Conservation (phyloP, 2,329 filamentous ascomycete genomes). For the Alternaria panax region DNA sequence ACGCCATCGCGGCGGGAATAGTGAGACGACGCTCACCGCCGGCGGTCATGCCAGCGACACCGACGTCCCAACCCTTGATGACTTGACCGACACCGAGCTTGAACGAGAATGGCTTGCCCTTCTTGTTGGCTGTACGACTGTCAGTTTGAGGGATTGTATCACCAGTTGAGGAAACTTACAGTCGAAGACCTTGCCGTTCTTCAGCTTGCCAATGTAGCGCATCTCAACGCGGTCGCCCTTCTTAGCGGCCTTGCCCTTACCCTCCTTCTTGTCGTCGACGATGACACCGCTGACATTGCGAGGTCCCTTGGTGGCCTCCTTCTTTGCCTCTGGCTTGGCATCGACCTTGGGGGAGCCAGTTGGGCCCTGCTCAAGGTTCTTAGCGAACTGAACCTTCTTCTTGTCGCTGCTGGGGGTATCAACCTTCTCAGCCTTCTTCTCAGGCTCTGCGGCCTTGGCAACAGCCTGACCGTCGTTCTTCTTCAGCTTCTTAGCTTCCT, state of each 20-base stretch:
- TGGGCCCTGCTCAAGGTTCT: slow-evolving; percentile 97
- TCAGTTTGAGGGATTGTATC: slow-evolving; percentile 26
- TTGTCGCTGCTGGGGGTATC: slow-evolving; percentile 58
- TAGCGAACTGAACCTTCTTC: slow-evolving; percentile 99
- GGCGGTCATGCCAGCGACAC: slow-evolving; percentile 88
- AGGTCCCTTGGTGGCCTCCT: slow-evolving; percentile 62
- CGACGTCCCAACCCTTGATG: slow-evolving; percentile 99
- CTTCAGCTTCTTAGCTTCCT: slow-evolving; percentile 97
- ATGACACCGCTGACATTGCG: slow-evolving; percentile 88
- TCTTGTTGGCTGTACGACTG: slow-evolving; percentile 85
- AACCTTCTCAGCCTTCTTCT: slow-evolving; percentile 60
- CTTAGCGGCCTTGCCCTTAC: slow-evolving; percentile 85
- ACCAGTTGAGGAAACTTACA: slow-evolving; percentile 62
- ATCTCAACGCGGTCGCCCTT: slow-evolving; percentile 89
- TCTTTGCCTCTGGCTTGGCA: slow-evolving; percentile 56
- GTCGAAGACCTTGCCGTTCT: slow-evolving; percentile 94
- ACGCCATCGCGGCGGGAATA: slow-evolving; percentile 86
- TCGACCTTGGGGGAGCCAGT: slow-evolving; percentile 64
- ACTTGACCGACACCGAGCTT: slow-evolving; percentile 94
- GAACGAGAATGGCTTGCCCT: slow-evolving; percentile 96
- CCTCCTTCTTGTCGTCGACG: slow-evolving; percentile 93
- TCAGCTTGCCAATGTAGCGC: slow-evolving; percentile 96
- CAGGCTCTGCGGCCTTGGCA: slow-evolving; percentile 59
- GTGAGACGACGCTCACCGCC: slow-evolving; percentile 93
- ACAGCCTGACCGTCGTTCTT: slow-evolving; percentile 96